A percentile compares a stretch with the other conserved stretches of the same genome.
These are phyloP conservation scores for Marasmius tenuissimus DNA, from an alignment of 1,284 basidiomycete genomes.

Conservation along the genomic window DNA sequence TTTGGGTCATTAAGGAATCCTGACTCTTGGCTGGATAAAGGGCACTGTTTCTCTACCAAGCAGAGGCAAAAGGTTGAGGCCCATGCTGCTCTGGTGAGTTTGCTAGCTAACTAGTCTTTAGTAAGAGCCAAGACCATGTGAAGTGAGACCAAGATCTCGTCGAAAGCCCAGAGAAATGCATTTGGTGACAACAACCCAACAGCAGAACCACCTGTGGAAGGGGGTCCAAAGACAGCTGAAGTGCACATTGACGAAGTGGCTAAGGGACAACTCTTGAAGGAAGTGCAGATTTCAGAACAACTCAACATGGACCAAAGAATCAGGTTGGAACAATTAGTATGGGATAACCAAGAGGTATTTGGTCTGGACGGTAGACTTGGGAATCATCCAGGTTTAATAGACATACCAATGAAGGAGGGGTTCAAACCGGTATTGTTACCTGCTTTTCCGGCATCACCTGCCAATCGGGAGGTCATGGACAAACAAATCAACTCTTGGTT, in stretches of 20 bases:
- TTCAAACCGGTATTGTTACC: slow-evolving; percentile 21
- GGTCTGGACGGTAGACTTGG: slow-evolving; percentile 25
- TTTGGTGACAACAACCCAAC: background rate
- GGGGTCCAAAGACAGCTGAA: slow-evolving; percentile 24
- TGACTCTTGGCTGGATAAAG: too few species aligned
- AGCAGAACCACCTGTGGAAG: background rate
- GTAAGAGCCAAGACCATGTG: too few species aligned
- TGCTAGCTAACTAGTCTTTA: too few species aligned
- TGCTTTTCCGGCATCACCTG: slow-evolving; percentile 23
- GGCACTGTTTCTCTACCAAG: too few species aligned
- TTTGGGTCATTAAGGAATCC: slow-evolving; percentile 17
- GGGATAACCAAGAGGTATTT: too few species aligned
- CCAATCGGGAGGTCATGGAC: slow-evolving; percentile 27
- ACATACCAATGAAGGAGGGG: slow-evolving; percentile 18
- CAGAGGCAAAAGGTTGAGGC: too few species aligned
- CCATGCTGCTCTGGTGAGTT: too few species aligned
- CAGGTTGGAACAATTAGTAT: too few species aligned
- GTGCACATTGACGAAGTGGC: slow-evolving; percentile 11
- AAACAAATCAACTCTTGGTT: slow-evolving; percentile 25
- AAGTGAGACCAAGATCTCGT: too few species aligned
- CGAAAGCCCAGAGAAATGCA: slow-evolving; percentile 12
- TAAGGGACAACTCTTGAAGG: slow-evolving; percentile 5
- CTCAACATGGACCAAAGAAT: too few species aligned
- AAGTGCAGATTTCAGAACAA: slow-evolving; percentile 16
- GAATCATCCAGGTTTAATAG: slow-evolving; percentile 15